Percentiles rank a stretch among this genome's conserved stretches.
phyloP scores from a whole-genome alignment of 768 basidiomycete species.

The Russula virescens region DNA sequence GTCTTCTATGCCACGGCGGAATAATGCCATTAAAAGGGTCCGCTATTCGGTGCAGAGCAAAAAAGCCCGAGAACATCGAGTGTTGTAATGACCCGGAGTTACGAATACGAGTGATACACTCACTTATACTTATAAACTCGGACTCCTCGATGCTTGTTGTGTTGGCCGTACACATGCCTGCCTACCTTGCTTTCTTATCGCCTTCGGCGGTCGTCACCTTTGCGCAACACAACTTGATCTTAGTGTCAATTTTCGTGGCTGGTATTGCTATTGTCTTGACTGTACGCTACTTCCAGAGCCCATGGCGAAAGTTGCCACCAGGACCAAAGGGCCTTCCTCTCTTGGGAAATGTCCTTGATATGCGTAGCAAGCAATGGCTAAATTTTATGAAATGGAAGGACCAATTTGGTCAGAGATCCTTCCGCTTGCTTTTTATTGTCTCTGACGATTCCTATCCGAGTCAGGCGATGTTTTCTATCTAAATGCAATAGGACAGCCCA shows the following conservation, averaged over 20 bases:
- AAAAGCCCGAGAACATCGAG: too few relatives aligned
- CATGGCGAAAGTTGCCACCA: slow-evolving; percentile 22
- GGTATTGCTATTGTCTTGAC: not conserved
- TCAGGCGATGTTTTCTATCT: slow-evolving; percentile 24
- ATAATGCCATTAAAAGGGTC: too few relatives aligned
- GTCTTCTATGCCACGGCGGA: too few relatives aligned
- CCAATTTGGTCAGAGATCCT: slow-evolving; percentile 10
- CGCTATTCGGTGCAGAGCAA: too few relatives aligned
- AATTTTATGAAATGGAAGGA: slow-evolving; percentile 19
- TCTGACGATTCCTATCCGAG: not conserved
- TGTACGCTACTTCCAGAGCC: slow-evolving; percentile 19
- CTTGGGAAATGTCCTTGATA: slow-evolving; percentile 14
- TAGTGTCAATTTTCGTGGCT: not conserved
- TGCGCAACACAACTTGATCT: not conserved
- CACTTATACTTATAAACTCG: not conserved
- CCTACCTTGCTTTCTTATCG: not conserved
- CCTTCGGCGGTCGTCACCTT: not conserved
- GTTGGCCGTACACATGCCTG: not conserved
- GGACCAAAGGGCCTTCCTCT: slow-evolving; percentile 20
- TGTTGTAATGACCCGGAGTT: too few relatives aligned
- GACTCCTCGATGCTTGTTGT: too few relatives aligned
- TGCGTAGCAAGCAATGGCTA: slow-evolving; percentile 22
- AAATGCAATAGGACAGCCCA: slow-evolving; percentile 22
- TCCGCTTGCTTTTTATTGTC: not conserved
- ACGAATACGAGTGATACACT: too few relatives aligned